Conservation (phyloP, 805 yeast genomes). For the Yarrowia keelungensis region DNA sequence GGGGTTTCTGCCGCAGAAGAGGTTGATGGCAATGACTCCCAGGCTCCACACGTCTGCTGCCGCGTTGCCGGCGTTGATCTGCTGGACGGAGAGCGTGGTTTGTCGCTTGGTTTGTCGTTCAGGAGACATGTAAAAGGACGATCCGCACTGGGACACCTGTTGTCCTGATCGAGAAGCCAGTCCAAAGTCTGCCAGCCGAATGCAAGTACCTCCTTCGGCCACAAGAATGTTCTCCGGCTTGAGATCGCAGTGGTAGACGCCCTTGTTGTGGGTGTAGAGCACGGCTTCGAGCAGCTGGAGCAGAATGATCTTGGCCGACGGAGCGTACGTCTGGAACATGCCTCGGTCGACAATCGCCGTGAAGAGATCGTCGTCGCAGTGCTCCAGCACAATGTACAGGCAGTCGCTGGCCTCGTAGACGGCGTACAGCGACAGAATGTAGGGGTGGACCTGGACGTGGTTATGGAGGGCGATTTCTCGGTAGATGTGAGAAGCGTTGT, state of each 20-base stretch:
- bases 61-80: slow-evolving; percentile 46
- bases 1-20: slow-evolving; percentile 85
- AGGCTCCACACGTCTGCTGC: slow-evolving; percentile 79
- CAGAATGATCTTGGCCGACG: slow-evolving; percentile 61
- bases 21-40: slow-evolving; percentile 78
- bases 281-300: slow-evolving; percentile 80
- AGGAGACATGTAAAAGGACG: slow-evolving; percentile 92
- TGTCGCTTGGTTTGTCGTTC: slow-evolving; percentile 53
- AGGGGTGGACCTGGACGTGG: slow-evolving; percentile 74
- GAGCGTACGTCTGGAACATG: slow-evolving; percentile 59
- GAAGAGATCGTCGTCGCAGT: slow-evolving; percentile 80
- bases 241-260: slow-evolving; percentile 87
- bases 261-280: slow-evolving; percentile 75
- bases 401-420: slow-evolving; percentile 64
- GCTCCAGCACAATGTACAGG: slow-evolving; percentile 82
- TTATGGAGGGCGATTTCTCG: slow-evolving; percentile 74
- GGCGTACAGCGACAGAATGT: slow-evolving; percentile 69
- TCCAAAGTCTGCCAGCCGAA: slow-evolving; percentile 82
- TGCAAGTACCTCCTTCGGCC: slow-evolving; percentile 58
- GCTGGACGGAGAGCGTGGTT: slow-evolving; percentile 8
- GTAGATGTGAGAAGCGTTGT: slow-evolving; percentile 48
- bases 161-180: slow-evolving; percentile 73
- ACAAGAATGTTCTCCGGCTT: slow-evolving; percentile 90
- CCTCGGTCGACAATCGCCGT: slow-evolving; percentile 60
- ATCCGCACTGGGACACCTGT: slow-evolving; percentile 60